Percentiles rank a stretch among this genome's conserved stretches.
Conservation (phyloP, 352 stramenopile species). For the Phytophthora capsici region DNA sequence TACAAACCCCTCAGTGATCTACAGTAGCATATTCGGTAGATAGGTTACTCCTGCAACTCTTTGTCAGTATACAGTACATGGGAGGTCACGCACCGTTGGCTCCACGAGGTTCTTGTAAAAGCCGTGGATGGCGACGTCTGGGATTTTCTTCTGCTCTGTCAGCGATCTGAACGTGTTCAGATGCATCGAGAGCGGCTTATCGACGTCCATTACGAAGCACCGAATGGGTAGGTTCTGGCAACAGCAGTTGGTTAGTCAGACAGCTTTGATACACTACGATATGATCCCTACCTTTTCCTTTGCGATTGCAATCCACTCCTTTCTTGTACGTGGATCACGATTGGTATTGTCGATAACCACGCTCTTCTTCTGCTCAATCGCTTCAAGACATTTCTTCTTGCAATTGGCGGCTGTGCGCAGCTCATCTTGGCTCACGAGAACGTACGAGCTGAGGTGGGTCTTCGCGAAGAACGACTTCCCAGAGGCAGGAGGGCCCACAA, state of each 20-base stretch:
- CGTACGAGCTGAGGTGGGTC: constrained; percentile 59
- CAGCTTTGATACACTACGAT: not conserved
- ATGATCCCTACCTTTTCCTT: constrained; percentile 51
- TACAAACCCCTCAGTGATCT: constrained; percentile 78
- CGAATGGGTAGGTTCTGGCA: constrained; percentile 61
- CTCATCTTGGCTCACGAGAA: constrained; percentile 85
- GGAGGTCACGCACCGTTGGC: constrained; percentile 42
- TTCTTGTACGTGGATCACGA: constrained; percentile 58
- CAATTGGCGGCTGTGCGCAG: constrained; percentile 83
- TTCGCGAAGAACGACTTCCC: constrained; percentile 74
- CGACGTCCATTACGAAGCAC: constrained; percentile 81
- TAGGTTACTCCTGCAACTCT: constrained; percentile 17
- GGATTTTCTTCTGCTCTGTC: constrained; percentile 76
- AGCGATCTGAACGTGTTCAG: constrained; percentile 86
- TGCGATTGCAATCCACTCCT: constrained; percentile 78
- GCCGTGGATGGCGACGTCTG: constrained; percentile 86
- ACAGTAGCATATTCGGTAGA: constrained; percentile 21
- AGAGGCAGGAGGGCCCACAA: constrained; percentile 75
- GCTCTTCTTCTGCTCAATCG: constrained; percentile 65
- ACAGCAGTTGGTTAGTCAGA: constrained; percentile 1
- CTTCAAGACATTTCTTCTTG: constrained; percentile 63
- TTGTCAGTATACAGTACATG: not conserved
- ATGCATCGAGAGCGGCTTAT: constrained; percentile 83
- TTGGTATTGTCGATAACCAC: constrained; percentile 91
- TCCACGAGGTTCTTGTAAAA: constrained; percentile 85